Evolutionary conservation across 441 rosid species (phyloP).

Genomic region (Corymbia calophylla): DNA sequence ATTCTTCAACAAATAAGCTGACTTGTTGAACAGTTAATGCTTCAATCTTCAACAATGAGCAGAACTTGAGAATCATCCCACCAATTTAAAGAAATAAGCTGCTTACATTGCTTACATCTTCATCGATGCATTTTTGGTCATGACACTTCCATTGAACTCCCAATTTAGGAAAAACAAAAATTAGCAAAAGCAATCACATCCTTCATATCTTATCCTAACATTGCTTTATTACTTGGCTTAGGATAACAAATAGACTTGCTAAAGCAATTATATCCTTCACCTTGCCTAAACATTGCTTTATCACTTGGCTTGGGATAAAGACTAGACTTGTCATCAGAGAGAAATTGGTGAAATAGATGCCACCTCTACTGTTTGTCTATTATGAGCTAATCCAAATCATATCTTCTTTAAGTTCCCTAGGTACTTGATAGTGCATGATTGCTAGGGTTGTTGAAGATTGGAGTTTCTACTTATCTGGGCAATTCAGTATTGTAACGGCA

Average conservation of each 20-base stretch:
- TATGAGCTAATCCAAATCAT: not conserved
- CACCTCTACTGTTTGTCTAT: not conserved
- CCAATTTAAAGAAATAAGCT: not conserved
- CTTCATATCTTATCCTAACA: not conserved
- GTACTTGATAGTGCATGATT: not conserved
- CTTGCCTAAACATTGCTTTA: not conserved
- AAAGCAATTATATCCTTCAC: not conserved
- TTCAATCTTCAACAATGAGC: not conserved
- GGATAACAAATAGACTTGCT: not conserved
- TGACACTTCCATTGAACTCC: not conserved
- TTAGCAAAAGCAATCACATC: not conserved
- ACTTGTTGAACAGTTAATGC: not conserved
- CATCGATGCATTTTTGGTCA: not conserved
- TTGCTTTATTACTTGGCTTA: not conserved
- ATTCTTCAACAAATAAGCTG: not conserved
- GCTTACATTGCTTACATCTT: not conserved
- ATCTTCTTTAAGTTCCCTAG: not conserved
- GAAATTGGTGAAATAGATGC: not conserved
- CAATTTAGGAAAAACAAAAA: not conserved
- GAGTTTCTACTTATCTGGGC: not conserved
- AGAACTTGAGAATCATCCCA: not conserved
- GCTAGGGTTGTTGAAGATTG: not conserved
- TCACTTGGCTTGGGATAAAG: not conserved
- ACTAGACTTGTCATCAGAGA: not conserved
- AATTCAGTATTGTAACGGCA: not conserved